phyloP scores from a whole-genome alignment of 495 filamentous ascomycete species.

The Neurospora sp. region DNA sequence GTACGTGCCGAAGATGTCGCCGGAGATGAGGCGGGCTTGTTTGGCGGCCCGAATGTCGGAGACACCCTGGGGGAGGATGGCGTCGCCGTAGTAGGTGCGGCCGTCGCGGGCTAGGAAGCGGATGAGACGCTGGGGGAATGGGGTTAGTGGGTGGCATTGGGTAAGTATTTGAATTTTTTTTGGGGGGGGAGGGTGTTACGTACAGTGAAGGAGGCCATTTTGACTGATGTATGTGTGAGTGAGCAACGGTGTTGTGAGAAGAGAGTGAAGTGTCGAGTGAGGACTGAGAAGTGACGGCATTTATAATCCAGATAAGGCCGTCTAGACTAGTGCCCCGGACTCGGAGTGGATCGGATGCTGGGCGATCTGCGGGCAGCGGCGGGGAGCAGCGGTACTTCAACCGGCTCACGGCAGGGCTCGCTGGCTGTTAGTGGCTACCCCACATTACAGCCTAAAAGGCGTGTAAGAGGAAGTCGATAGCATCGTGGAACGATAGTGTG shows the following conservation, averaged over 20 bases:
- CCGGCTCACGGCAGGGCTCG: background rate
- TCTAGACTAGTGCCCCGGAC: background rate
- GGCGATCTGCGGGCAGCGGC: background rate
- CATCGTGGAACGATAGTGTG: background rate
- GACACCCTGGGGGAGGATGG: constrained; percentile 48
- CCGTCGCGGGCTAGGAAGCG: constrained; percentile 72
- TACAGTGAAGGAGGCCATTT: constrained; percentile 24
- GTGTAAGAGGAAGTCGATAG: background rate
- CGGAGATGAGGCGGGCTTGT: constrained; percentile 57
- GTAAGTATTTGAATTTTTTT: background rate
- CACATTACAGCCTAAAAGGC: background rate
- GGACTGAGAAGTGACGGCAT: background rate
- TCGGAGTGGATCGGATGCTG: background rate
- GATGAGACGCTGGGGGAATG: constrained; percentile 51
- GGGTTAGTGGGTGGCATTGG: background rate
- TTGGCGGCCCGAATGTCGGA: constrained; percentile 57
- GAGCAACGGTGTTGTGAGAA: background rate
- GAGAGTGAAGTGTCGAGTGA: background rate
- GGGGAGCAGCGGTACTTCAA: background rate
- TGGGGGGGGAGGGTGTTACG: constrained; percentile 1
- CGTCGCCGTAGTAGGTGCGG: constrained; percentile 72
- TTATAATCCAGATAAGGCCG: background rate
- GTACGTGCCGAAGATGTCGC: constrained; percentile 64
- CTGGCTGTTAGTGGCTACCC: background rate
- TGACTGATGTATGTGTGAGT: background rate